phyloP scores from a whole-genome alignment of 495 filamentous ascomycete species.

The Sordaria brevicollis region DNA sequence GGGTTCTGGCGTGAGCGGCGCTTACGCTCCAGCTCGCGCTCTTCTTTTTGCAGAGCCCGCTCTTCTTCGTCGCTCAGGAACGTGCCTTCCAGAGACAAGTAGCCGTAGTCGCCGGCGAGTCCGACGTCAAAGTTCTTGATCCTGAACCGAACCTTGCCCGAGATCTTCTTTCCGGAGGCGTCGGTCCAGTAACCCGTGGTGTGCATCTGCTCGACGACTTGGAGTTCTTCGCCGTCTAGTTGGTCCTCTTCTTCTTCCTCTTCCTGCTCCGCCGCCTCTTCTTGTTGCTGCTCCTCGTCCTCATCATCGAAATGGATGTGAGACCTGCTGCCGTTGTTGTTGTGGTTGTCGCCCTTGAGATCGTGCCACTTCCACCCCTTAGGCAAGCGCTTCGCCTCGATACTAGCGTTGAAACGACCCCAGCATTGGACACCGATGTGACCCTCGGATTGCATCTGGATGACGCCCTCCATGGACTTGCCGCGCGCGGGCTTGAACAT shows the following conservation, averaged over 20 bases:
- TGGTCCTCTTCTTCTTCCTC: conserved; percentile 12
- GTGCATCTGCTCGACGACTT: conserved; percentile 32
- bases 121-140: conserved; percentile 42
- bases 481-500: conserved; percentile 36
- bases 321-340: not conserved
- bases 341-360: conserved; percentile 16
- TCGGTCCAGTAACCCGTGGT: conserved; percentile 41
- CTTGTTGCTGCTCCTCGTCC: conserved; percentile 1
- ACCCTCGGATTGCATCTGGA: conserved; percentile 38
- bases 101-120: conserved; percentile 38
- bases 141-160: conserved; percentile 35
- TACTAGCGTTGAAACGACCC: conserved; percentile 40
- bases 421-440: conserved; percentile 41
- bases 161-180: conserved; percentile 23
- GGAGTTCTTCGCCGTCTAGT: conserved; percentile 19
- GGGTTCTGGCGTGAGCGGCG: conserved; percentile 22
- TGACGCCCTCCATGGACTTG: conserved; percentile 37
- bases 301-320: conserved; percentile 6
- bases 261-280: conserved; percentile 10
- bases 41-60: conserved; percentile 20
- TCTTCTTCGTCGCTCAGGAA: conserved; percentile 35
- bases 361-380: conserved; percentile 38
- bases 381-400: conserved; percentile 35
- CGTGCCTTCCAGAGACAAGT: conserved; percentile 38
- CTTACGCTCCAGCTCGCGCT: conserved; percentile 25